phyloP scores from a whole-genome alignment of 257 asterid genomes.

The Forsythia suspensa region DNA sequence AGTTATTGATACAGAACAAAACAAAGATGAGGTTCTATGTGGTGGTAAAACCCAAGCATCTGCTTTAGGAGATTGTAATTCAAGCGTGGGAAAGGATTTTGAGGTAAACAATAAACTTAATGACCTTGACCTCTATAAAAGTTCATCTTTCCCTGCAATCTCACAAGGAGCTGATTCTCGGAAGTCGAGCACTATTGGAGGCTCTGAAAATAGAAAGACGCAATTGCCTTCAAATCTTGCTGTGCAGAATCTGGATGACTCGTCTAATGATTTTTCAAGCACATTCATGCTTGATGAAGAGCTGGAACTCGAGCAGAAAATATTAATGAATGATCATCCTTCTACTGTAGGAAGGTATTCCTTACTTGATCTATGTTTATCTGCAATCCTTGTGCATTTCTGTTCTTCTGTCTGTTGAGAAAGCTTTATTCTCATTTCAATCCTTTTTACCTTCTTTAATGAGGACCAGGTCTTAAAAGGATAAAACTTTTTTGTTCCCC shows the following conservation, averaged over 20 bases:
- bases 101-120: constrained; percentile 24
- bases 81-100: constrained; percentile 24
- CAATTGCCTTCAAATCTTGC: constrained; percentile 30
- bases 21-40: constrained; percentile 23
- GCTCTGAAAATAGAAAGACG: constrained; percentile 14
- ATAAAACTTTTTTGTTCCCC: background rate
- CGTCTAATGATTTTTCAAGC: constrained; percentile 59
- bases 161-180: constrained; percentile 31
- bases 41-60: constrained; percentile 28
- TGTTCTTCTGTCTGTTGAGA: background rate
- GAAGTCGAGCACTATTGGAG: constrained; percentile 25
- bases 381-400: constrained; percentile 9
- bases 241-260: constrained; percentile 44
- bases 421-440: background rate
- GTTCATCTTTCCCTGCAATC: constrained; percentile 23
- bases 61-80: constrained; percentile 25
- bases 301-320: constrained; percentile 67
- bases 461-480: constrained; percentile 14
- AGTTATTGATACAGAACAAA: constrained; percentile 27
- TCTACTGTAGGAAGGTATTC: constrained; percentile 56
- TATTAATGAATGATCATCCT: constrained; percentile 24
- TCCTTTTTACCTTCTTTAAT: background rate
- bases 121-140: constrained; percentile 22
- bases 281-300: constrained; percentile 86
- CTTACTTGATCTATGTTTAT: constrained; percentile 14